phyloP scores from a whole-genome alignment of 768 basidiomycete genomes.

The Rhizopogon vesiculosus region DNA sequence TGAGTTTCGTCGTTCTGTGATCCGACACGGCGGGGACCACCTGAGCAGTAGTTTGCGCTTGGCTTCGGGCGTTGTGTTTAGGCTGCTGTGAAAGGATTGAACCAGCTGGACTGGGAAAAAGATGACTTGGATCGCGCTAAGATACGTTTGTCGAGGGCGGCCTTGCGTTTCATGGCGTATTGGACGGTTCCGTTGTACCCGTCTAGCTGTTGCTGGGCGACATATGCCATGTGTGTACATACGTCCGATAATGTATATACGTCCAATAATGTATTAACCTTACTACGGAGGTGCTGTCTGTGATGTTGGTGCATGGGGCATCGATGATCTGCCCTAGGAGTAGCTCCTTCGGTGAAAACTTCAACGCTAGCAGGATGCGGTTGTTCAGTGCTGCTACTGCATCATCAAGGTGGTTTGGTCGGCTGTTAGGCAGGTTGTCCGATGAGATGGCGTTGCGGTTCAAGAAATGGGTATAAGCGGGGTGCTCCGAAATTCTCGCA shows the following conservation, averaged over 20 bases:
- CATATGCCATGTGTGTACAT: constrained; percentile 24
- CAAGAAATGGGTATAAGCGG: constrained; percentile 14
- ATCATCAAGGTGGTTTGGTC: constrained; percentile 28
- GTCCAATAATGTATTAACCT: not conserved
- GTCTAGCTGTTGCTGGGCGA: constrained; percentile 25
- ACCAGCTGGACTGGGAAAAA: constrained; percentile 26
- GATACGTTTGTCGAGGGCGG: constrained; percentile 23
- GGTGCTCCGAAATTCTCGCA: constrained; percentile 10
- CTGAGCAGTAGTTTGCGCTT: constrained; percentile 25
- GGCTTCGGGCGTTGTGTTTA: constrained; percentile 19
- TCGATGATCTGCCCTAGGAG: constrained; percentile 4
- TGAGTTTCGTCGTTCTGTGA: constrained; percentile 14
- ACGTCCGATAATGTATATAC: not conserved
- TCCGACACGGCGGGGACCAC: constrained; percentile 25
- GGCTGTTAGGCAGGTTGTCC: constrained; percentile 19
- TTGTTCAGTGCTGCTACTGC: constrained; percentile 7
- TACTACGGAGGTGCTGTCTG: not conserved
- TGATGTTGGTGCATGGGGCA: not conserved
- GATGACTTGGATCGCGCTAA: constrained; percentile 4
- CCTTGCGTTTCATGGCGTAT: constrained; percentile 21
- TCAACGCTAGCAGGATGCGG: constrained; percentile 8
- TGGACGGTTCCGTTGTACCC: constrained; percentile 15
- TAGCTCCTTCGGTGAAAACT: constrained; percentile 8
- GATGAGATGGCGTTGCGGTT: constrained; percentile 10
- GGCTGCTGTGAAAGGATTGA: constrained; percentile 24